Evolutionary conservation across 768 basidiomycete species (phyloP).

Genomic region (Auricularia sp.): DNA sequence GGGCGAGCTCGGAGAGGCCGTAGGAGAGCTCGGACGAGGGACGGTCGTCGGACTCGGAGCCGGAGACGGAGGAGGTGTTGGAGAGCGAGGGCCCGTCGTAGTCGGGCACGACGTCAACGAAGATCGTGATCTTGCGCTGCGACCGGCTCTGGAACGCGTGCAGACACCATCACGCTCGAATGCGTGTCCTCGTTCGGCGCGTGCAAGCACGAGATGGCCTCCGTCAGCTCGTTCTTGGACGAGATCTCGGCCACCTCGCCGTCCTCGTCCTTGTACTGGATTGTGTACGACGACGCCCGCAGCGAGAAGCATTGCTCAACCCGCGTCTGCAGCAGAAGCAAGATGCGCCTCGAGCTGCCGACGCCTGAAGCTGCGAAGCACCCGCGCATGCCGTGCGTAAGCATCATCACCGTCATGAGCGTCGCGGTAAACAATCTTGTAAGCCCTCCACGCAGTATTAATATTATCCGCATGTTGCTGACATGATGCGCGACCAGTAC

Average conservation of each 20-base stretch:
- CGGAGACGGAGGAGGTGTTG: slow-evolving; percentile 75
- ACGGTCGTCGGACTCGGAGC: slow-evolving; percentile 60
- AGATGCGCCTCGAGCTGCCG: no score
- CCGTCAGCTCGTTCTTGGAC: slow-evolving; percentile 66
- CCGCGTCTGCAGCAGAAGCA: slow-evolving; percentile 28
- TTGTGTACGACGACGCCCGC: slow-evolving; percentile 53
- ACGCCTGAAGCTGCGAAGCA: no score
- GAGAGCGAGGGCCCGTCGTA: slow-evolving; percentile 88
- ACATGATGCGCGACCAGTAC: no score
- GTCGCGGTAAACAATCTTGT: no score
- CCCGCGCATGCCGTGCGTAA: no score
- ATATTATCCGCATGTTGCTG: no score
- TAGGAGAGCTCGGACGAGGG: slow-evolving; percentile 46
- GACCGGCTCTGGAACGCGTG: slow-evolving; percentile 1
- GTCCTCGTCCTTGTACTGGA: slow-evolving; percentile 84
- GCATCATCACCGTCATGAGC: no score
- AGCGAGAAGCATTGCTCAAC: slow-evolving; percentile 80
- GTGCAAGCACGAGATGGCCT: slow-evolving; percentile 82
- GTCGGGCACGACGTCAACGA: slow-evolving; percentile 69
- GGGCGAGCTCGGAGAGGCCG: slow-evolving; percentile 24
- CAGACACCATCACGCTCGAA: slow-evolving; percentile 27
- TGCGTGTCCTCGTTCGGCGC: slow-evolving; percentile 54
- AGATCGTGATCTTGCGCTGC: slow-evolving; percentile 62
- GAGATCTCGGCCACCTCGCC: slow-evolving; percentile 63
- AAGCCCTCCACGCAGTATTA: no score